These are phyloP conservation scores for Fallopia convolvulus DNA, from an alignment of 148 eudicot species.

Conservation along the genomic window DNA sequence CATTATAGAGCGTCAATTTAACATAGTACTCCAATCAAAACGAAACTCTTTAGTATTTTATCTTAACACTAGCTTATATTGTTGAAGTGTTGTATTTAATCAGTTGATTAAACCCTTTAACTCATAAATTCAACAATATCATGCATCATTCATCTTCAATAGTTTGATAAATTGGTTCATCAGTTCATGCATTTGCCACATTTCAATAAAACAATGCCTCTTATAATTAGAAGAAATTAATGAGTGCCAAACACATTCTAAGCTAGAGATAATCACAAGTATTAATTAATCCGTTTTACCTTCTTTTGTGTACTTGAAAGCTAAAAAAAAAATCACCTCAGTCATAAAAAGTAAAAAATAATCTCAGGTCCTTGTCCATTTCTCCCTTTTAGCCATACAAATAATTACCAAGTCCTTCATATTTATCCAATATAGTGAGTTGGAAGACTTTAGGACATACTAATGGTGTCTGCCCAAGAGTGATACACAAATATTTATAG, in stretches of 20 bases:
- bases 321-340: background rate
- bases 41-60: too few species aligned
- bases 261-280: background rate
- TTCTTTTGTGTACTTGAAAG: background rate
- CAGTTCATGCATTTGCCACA: too few species aligned
- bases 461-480: constrained; percentile 11
- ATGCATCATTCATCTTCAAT: too few species aligned
- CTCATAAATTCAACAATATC: too few species aligned
- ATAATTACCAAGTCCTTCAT: constrained; percentile 5
- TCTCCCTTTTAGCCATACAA: background rate
- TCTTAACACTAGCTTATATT: too few species aligned
- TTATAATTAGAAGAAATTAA: background rate
- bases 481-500: background rate
- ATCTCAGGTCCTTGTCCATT: background rate
- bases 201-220: too few species aligned
- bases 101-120: too few species aligned
- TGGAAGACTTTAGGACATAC: constrained; percentile 12
- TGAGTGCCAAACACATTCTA: background rate
- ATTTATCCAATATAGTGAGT: constrained; percentile 10
- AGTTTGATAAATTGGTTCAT: too few species aligned
- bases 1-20: too few species aligned
- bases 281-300: background rate
- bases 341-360: background rate
- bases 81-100: too few species aligned
- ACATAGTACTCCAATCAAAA: too few species aligned